Percentiles rank a stretch among this genome's conserved stretches.
These are phyloP conservation scores for Carallia pectinifolia DNA, from an alignment of 345 rosid genomes.

Conservation along the genomic window DNA sequence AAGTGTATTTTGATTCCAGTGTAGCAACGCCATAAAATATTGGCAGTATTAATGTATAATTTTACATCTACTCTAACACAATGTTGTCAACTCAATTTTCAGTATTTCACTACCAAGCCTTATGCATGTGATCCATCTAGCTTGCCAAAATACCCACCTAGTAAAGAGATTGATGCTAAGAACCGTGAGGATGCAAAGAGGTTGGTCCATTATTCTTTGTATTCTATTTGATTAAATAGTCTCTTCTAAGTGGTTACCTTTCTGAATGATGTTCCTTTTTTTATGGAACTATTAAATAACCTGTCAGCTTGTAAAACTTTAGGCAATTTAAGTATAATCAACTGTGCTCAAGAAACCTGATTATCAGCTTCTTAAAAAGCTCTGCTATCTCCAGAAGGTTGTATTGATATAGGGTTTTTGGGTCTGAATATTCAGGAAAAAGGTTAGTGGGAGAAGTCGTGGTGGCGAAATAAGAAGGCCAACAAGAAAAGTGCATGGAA, in stretches of 20 bases:
- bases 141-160: slow-evolving; percentile 85
- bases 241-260: background rate
- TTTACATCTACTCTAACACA: slow-evolving; percentile 4
- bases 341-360: background rate
- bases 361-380: too few species aligned
- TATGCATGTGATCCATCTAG: slow-evolving; percentile 92
- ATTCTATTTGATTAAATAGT: background rate
- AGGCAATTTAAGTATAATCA: background rate
- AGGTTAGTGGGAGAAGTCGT: slow-evolving; percentile 51
- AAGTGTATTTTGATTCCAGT: background rate
- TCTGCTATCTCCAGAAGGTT: background rate
- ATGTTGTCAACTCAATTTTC: slow-evolving; percentile 25
- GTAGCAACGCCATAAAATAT: background rate
- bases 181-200: slow-evolving; percentile 69
- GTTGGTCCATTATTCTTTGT: slow-evolving; percentile 27
- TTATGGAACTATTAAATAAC: background rate
- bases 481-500: slow-evolving; percentile 51
- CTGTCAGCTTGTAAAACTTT: background rate
- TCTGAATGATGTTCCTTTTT: background rate
- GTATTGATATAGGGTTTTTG: slow-evolving; percentile 5
- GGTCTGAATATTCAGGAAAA: slow-evolving; percentile 60
- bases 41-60: background rate
- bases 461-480: slow-evolving; percentile 70
- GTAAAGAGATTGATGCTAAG: slow-evolving; percentile 95
- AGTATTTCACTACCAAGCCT: slow-evolving; percentile 86